Conservation (phyloP, 257 asterid genomes). For the Striga asiatica region DNA sequence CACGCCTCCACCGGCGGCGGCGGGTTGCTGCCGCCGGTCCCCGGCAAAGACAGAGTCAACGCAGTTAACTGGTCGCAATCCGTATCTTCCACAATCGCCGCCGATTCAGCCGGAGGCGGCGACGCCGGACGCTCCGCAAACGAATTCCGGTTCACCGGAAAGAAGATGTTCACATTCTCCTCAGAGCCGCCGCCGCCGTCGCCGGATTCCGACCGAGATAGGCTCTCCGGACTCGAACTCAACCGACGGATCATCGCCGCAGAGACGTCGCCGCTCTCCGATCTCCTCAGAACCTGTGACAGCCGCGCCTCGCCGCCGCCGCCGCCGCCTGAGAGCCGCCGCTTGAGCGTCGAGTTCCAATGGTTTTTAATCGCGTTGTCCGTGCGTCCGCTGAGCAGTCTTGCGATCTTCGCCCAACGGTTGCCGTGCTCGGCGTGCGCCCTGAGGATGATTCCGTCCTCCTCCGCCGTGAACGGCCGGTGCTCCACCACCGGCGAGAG, state of each 20-base stretch:
- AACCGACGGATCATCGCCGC: constrained; percentile 14
- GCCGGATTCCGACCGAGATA: constrained; percentile 13
- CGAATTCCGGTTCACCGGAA: neutral
- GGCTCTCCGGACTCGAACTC: constrained; percentile 17
- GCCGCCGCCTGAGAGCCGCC: constrained; percentile 6
- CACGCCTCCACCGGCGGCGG: neutral
- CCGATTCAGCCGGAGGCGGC: neutral
- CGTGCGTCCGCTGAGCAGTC: constrained; percentile 30
- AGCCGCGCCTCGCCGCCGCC: constrained; percentile 23
- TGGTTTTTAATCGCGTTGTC: constrained; percentile 43
- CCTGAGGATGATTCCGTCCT: constrained; percentile 28
- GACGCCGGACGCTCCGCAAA: neutral
- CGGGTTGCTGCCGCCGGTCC: constrained; percentile 2
- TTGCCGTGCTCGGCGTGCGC: constrained; percentile 36
- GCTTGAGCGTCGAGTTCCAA: constrained; percentile 40
- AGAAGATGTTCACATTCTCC: neutral
- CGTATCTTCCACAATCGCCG: neutral
- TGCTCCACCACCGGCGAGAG: constrained; percentile 45
- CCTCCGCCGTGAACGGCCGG: constrained; percentile 38
- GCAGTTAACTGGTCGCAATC: constrained; percentile 23
- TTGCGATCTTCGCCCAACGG: constrained; percentile 35
- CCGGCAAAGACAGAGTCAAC: constrained; percentile 32
- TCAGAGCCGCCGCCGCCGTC: constrained; percentile 18
- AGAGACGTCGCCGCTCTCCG: constrained; percentile 27
- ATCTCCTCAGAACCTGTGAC: constrained; percentile 17